A percentile compares a stretch with the other conserved stretches of the same genome.
Conservation (phyloP, 2,329 filamentous ascomycete species). For the Zasmidium citrigriseum region DNA sequence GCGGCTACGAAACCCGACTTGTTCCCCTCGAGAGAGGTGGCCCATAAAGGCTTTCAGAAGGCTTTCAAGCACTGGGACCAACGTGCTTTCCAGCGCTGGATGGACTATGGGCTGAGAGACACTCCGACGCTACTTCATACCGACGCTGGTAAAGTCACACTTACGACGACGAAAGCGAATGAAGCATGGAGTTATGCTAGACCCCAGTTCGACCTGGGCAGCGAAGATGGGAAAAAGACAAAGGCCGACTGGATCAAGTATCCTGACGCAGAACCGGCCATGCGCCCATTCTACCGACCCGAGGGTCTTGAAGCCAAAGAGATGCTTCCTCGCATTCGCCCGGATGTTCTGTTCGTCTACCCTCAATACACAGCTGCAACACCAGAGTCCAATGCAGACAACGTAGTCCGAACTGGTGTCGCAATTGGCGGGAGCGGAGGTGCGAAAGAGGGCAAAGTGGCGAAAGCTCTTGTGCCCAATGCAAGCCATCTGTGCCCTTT, state of each 20-base stretch:
- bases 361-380: background rate
- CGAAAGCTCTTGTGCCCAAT: background rate
- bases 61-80: background rate
- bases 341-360: background rate
- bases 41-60: background rate
- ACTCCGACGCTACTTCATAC: conserved; percentile 1
- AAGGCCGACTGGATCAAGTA: background rate
- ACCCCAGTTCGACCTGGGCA: background rate
- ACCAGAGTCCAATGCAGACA: background rate
- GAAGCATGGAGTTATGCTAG: conserved; percentile 1
- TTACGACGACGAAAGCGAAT: conserved; percentile 1
- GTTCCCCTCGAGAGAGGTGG: background rate
- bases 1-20: background rate
- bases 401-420: background rate
- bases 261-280: background rate
- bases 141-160: conserved; percentile 1
- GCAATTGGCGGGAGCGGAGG: background rate
- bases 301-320: background rate
- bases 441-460: background rate
- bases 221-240: background rate
- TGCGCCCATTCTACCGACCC: background rate
- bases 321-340: background rate
- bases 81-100: background rate
- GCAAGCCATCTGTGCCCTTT: conserved; percentile 2
- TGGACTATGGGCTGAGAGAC: conserved; percentile 1